These are phyloP conservation scores for Otatea glauca DNA, from an alignment of 176 grass and related monocot species.

Conservation along the genomic window DNA sequence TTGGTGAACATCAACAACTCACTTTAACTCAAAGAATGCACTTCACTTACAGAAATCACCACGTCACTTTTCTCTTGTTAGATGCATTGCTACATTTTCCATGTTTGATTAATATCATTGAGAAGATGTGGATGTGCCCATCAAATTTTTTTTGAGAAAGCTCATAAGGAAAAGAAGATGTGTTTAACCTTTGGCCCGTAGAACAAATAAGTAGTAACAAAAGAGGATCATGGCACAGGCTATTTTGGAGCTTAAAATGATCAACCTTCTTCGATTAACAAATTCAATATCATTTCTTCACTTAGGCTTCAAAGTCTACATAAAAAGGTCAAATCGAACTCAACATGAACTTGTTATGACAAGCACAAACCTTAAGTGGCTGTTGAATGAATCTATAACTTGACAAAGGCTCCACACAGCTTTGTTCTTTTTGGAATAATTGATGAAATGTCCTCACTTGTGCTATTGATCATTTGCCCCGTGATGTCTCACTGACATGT, in stretches of 20 bases:
- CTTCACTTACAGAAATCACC: conserved; percentile 20
- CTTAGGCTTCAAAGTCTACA: background rate
- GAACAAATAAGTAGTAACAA: conserved; percentile 10
- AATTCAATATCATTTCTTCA: background rate
- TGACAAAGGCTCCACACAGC: background rate
- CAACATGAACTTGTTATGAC: background rate
- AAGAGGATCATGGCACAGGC: background rate
- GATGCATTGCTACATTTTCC: background rate
- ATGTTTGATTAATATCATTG: background rate
- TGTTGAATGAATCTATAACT: background rate
- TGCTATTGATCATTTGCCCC: too few species aligned
- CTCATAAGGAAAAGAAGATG: background rate
- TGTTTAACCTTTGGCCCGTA: background rate
- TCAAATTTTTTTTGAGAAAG: background rate
- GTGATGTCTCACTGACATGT: too few species aligned
- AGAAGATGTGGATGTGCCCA: background rate
- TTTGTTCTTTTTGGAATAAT: background rate
- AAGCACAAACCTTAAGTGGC: background rate
- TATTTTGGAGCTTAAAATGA: background rate
- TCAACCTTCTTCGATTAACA: background rate
- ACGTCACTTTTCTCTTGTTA: conserved; percentile 4
- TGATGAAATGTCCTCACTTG: too few species aligned
- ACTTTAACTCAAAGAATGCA: background rate
- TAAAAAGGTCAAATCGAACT: background rate
- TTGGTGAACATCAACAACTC: background rate